phyloP scores from a whole-genome alignment of 2,329 filamentous ascomycete genomes.

The Aspergillus bombycis region DNA sequence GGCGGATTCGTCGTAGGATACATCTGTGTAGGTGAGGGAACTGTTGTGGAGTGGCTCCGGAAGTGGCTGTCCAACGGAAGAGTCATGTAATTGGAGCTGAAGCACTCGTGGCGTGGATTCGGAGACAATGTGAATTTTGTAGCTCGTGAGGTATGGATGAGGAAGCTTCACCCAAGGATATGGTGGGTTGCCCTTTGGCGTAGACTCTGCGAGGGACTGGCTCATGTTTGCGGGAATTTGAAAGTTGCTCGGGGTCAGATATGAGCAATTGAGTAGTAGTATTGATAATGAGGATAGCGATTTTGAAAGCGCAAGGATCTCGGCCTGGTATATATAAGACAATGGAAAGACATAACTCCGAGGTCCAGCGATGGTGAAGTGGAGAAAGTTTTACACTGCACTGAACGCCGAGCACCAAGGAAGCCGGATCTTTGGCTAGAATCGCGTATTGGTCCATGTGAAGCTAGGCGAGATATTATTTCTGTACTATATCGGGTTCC shows the following conservation, averaged over 20 bases:
- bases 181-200: not conserved
- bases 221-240: constrained; percentile 6
- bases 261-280: not conserved
- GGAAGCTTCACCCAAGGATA: constrained; percentile 50
- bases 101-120: constrained; percentile 31
- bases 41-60: constrained; percentile 45
- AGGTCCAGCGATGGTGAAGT: not conserved
- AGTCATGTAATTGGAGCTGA: constrained; percentile 39
- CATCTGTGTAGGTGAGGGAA: constrained; percentile 41
- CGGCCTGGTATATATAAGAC: not conserved
- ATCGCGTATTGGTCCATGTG: not conserved
- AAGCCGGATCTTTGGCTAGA: not conserved
- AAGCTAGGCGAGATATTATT: not conserved
- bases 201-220: not conserved
- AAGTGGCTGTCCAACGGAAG: constrained; percentile 34
- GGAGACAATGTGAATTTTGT: constrained; percentile 38
- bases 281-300: not conserved
- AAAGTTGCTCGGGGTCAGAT: not conserved
- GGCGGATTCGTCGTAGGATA: constrained; percentile 28
- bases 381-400: not conserved
- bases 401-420: not conserved
- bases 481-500: not conserved
- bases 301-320: not conserved
- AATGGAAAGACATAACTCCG: not conserved
- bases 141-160: constrained; percentile 51